These are phyloP conservation scores for Oryza coarctata DNA, from an alignment of 176 grass and related monocot species.

Conservation along the genomic window DNA sequence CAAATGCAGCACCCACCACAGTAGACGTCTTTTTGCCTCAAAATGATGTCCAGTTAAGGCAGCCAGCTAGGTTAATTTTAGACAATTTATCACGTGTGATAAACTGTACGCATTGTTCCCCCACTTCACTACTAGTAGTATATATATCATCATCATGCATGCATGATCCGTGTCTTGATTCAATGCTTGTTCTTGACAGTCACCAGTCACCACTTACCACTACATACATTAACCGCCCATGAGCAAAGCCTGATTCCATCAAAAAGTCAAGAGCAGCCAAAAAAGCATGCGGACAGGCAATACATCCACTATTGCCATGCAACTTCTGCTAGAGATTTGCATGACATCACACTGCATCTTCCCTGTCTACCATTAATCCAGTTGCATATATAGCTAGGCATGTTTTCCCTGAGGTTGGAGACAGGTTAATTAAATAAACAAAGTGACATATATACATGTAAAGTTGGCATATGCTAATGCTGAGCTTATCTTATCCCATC, in stretches of 20 bases:
- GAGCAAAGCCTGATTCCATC: constrained; percentile 2
- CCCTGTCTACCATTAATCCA: background rate
- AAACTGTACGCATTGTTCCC: constrained; percentile 2
- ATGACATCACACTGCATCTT: constrained; percentile 20
- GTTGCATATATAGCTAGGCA: background rate
- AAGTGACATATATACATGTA: background rate
- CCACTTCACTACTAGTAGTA: background rate
- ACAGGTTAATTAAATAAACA: constrained; percentile 15
- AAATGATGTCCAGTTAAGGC: background rate
- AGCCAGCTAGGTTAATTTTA: background rate
- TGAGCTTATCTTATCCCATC: constrained; percentile 33
- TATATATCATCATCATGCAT: background rate
- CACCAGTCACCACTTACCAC: background rate
- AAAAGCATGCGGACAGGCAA: background rate
- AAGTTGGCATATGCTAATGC: constrained; percentile 14
- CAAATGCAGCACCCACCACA: background rate
- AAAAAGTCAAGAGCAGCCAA: constrained; percentile 21
- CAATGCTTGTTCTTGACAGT: constrained; percentile 8
- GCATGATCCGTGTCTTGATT: constrained; percentile 5
- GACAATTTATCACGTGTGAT: constrained; percentile 28
- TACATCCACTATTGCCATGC: background rate
- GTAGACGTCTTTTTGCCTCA: too few relatives aligned
- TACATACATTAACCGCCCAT: background rate
- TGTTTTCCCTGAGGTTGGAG: constrained; percentile 33
- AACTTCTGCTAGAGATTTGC: background rate